A percentile compares a stretch with the other conserved stretches of the same genome.
phyloP scores from a whole-genome alignment of 805 yeast genomes.

The Ogataea ganodermae region DNA sequence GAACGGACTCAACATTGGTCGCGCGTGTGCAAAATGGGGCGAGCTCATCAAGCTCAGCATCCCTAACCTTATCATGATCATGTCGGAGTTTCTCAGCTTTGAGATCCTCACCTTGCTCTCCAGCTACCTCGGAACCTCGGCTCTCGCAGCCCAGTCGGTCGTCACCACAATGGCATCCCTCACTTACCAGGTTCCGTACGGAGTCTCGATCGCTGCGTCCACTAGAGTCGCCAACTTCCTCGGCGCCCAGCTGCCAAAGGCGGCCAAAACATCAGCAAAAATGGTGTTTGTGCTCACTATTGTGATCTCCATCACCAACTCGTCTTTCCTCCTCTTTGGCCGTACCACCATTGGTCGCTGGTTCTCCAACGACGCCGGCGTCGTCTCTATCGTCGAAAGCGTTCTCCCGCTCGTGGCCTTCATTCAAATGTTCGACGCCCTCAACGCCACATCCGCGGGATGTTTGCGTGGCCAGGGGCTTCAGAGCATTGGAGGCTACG shows the following conservation, averaged over 20 bases:
- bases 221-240: constrained; percentile 77
- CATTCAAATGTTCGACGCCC: constrained; percentile 50
- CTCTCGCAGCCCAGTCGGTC: constrained; percentile 74
- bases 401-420: constrained; percentile 36
- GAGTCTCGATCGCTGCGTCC: constrained; percentile 72
- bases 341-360: constrained; percentile 29
- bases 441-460: constrained; percentile 54
- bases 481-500: constrained; percentile 56
- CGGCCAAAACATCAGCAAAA: constrained; percentile 32
- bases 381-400: constrained; percentile 27
- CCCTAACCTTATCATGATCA: constrained; percentile 77
- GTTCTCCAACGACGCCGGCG: constrained; percentile 35
- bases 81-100: constrained; percentile 78
- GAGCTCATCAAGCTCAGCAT: constrained; percentile 63
- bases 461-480: constrained; percentile 59
- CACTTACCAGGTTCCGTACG: constrained; percentile 74
- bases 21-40: constrained; percentile 58
- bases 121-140: constrained; percentile 60
- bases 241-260: constrained; percentile 51
- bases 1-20: constrained; percentile 35
- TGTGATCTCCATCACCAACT: constrained; percentile 28
- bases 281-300: constrained; percentile 32
- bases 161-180: constrained; percentile 67
- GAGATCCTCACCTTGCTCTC: constrained; percentile 73
- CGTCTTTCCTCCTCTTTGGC: constrained; percentile 28